phyloP scores from a whole-genome alignment of 2,329 filamentous ascomycete species.

The Emergomyces africanus region DNA sequence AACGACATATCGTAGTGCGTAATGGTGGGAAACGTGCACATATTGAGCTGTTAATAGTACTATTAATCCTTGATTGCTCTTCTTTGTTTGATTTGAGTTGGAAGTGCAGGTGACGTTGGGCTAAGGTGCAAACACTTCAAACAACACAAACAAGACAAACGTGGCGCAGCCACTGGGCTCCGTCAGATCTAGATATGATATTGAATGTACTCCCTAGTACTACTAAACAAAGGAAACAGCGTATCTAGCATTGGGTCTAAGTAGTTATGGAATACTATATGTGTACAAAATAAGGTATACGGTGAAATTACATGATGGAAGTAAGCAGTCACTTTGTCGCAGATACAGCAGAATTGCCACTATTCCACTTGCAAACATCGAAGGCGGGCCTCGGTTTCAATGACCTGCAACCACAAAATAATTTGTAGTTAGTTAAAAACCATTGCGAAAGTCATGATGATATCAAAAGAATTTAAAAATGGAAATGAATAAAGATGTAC shows the following conservation, averaged over 20 bases:
- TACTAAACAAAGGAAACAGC: slow-evolving; percentile 12
- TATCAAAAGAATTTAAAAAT: neutral
- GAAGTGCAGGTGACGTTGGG: neutral
- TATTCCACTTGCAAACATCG: slow-evolving; percentile 76
- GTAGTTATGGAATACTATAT: slow-evolving; percentile 23
- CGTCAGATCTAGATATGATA: too few relatives aligned
- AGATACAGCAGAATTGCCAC: slow-evolving; percentile 1
- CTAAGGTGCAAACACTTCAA: slow-evolving; percentile 3
- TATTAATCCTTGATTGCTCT: too few relatives aligned
- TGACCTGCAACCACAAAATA: slow-evolving; percentile 45
- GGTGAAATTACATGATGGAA: slow-evolving; percentile 10
- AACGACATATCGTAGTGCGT: neutral
- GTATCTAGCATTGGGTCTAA: slow-evolving; percentile 26
- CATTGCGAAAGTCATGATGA: neutral
- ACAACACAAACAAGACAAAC: slow-evolving; percentile 10
- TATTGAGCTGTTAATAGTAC: neutral
- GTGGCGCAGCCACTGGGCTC: neutral
- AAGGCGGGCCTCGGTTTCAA: slow-evolving; percentile 77
- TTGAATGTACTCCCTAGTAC: neutral
- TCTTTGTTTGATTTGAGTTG: neutral
- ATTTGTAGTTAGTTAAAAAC: slow-evolving; percentile 10
- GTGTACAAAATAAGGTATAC: slow-evolving; percentile 18
- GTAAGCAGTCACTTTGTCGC: slow-evolving; percentile 1
- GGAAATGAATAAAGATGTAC: neutral
- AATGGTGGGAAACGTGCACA: neutral